Evolutionary conservation across 108 stramenopile species (phyloP), one percentile per base, ranked within the genome.

Genomic region (Cylindrotheca closterium): DNA sequence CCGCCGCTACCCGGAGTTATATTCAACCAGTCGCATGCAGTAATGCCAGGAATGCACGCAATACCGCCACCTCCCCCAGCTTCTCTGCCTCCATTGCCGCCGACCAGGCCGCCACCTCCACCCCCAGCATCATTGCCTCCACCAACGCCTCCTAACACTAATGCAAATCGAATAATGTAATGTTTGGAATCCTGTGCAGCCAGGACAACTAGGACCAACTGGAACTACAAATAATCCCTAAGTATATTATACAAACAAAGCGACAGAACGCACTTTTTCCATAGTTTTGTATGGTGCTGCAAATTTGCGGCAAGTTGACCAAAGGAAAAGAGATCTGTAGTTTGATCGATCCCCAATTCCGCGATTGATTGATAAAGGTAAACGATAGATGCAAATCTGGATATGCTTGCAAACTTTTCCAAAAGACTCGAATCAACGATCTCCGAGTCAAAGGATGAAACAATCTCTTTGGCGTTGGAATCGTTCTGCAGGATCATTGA

Each of bases 171-270:
- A n/a, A n/a, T 47, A 42, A 61, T n/a, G n/a, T n/a, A n/a, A n/a
- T n/a, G n/a, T n/a, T n/a, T n/a, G n/a, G n/a, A n/a, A n/a, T n/a
- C 60, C 60, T 18, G 8, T 47, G 1, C 2, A 3, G 10, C 25
- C 10, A 47, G 30, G 27, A 7, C 7, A 7, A 52, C 10, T 19
- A 52, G 21, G 7, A 52, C 21, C 7, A 21, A 21, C 21, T 10
- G 21, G 21, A 22, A 23, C n/a, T 73, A 75, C 29, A 77, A 15
- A 47, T 70, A 77, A 8, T 65, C 28, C 28, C 70, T 25, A n/a
- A 63, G 32, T 3, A 81, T 21, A 61, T 75, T 75, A 68, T 77
- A 81, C 0, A 74, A 10, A 32, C 72, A 57, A 30, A 81, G 59
- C 3, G 28, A 61, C 51, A 81, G 32, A 55, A 81, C 24, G 0